phyloP scores from a whole-genome alignment of 73 alveolate species.

The Paramecium sexaurelia region DNA sequence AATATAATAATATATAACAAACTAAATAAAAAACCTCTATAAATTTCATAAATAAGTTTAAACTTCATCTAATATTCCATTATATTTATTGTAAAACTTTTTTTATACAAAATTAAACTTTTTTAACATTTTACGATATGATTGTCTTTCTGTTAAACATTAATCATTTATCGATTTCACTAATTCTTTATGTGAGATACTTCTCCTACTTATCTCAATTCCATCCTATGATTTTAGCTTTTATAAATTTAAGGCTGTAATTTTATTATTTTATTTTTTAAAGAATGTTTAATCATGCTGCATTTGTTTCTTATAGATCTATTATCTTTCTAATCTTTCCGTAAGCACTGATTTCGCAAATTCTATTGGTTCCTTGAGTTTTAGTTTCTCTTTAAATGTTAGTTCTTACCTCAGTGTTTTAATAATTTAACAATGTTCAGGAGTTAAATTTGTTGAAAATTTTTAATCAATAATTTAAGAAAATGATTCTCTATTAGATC shows the following conservation, averaged over 20 bases:
- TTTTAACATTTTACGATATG: neutral
- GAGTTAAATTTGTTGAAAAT: constrained; percentile 16
- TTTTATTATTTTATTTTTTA: neutral
- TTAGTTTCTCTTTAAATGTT: neutral
- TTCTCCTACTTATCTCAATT: neutral
- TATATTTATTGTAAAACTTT: neutral
- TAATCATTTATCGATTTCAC: neutral
- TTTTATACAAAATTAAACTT: neutral
- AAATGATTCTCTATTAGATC: neutral
- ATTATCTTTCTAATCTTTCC: neutral
- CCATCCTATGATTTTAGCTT: neutral
- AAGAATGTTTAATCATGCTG: neutral
- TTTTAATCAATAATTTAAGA: neutral
- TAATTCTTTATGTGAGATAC: neutral
- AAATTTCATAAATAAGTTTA: neutral
- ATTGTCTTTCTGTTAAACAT: neutral
- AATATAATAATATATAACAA: too few species aligned
- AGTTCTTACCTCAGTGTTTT: neutral
- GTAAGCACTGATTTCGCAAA: neutral
- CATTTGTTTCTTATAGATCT: neutral
- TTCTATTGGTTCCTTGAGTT: neutral
- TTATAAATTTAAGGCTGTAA: neutral
- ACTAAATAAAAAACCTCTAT: too few species aligned
- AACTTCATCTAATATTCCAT: neutral
- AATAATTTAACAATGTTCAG: neutral